Evolutionary conservation across 139 green algal genomes (phyloP).

Genomic region (Pleodorina starrii): DNA sequence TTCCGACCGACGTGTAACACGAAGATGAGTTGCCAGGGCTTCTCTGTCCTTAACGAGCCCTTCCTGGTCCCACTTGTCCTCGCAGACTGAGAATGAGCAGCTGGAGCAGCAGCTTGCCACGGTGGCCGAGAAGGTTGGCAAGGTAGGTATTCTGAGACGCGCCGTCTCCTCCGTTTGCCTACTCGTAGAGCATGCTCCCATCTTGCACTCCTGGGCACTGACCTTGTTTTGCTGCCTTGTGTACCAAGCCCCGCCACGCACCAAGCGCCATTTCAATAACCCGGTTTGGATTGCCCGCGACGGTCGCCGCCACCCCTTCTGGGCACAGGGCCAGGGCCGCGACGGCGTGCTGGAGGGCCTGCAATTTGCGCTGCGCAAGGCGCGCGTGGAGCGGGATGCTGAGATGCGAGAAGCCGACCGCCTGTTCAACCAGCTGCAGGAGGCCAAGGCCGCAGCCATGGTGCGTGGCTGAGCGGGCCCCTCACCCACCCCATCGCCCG

Average conservation of each 20-base stretch:
- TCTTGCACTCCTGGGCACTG: too few relatives aligned
- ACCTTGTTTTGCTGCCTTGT: too few relatives aligned
- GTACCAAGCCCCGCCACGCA: too few relatives aligned
- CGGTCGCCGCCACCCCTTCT: too few relatives aligned
- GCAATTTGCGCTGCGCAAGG: conserved; percentile 46
- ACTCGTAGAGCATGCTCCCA: too few relatives aligned
- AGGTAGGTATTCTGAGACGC: conserved; percentile 27
- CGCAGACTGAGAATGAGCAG: conserved; percentile 45
- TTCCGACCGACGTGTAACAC: too few relatives aligned
- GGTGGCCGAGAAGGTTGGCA: background rate
- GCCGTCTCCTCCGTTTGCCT: background rate
- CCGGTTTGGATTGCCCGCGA: too few relatives aligned
- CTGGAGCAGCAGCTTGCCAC: conserved; percentile 22
- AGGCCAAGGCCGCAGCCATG: conserved; percentile 22
- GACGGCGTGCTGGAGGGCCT: conserved; percentile 46
- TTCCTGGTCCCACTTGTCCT: background rate
- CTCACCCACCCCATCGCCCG: too few relatives aligned
- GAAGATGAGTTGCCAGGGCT: too few relatives aligned
- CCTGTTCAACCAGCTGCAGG: conserved; percentile 49
- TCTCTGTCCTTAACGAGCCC: background rate
- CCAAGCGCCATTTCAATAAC: too few relatives aligned
- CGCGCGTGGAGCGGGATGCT: conserved; percentile 31
- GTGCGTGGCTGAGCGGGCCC: conserved; percentile 1
- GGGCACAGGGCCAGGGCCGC: conserved; percentile 6
- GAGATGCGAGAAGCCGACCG: conserved; percentile 23